Evolutionary conservation across 495 filamentous ascomycete species (phyloP).

Genomic region (Neurospora discreta): DNA sequence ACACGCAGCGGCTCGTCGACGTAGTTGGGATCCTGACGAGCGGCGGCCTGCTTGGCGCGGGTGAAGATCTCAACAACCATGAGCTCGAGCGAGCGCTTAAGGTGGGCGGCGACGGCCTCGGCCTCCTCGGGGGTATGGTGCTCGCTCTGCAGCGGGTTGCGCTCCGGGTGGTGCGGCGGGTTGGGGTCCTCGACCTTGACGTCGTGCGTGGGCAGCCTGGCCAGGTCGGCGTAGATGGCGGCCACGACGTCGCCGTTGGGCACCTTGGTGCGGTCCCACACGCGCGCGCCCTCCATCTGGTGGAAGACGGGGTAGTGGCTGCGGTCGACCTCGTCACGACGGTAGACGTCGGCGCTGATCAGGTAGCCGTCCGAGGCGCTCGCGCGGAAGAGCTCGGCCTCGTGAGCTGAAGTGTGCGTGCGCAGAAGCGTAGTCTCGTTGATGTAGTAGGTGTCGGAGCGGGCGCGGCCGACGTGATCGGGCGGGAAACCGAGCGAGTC

Average conservation of each 20-base stretch:
- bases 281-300: slow-evolving; percentile 91
- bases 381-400: slow-evolving; percentile 75
- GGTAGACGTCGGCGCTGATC: slow-evolving; percentile 91
- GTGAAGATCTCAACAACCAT: slow-evolving; percentile 86
- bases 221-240: slow-evolving; percentile 54
- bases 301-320: slow-evolving; percentile 96
- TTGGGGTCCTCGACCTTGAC: slow-evolving; percentile 77
- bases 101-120: slow-evolving; percentile 71
- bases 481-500: slow-evolving; percentile 86
- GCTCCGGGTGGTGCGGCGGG: slow-evolving; percentile 62
- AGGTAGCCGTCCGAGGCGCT: slow-evolving; percentile 69
- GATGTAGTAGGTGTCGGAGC: slow-evolving; percentile 92
- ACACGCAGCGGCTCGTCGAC: slow-evolving; percentile 61
- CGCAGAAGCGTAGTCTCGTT: slow-evolving; percentile 74
- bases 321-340: slow-evolving; percentile 87
- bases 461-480: slow-evolving; percentile 81
- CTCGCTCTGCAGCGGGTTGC: slow-evolving; percentile 69
- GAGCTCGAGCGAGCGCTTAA: slow-evolving; percentile 80
- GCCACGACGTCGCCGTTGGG: slow-evolving; percentile 48
- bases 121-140: slow-evolving; percentile 66
- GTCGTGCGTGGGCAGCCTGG: slow-evolving; percentile 55
- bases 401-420: slow-evolving; percentile 89
- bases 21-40: slow-evolving; percentile 33
- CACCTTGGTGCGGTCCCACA: slow-evolving; percentile 66
- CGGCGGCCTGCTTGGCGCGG: slow-evolving; percentile 57